phyloP scores from a whole-genome alignment of 2,329 filamentous ascomycete genomes.

The Apiospora pterosperma region DNA sequence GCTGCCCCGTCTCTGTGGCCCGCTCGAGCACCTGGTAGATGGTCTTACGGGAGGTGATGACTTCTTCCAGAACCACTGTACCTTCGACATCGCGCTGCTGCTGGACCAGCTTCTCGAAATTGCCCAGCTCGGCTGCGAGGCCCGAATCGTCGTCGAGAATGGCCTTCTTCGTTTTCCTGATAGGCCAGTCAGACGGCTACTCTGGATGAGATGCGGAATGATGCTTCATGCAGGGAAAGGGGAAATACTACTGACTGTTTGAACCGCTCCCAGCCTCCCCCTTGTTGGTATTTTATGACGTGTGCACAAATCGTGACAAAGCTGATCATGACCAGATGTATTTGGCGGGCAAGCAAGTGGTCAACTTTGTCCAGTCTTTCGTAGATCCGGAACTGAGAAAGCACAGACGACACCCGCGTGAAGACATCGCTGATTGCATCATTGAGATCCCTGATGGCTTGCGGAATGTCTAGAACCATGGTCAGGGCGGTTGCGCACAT shows the following conservation, averaged over 20 bases:
- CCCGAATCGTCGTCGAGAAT: conserved; percentile 21
- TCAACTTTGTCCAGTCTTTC: neutral
- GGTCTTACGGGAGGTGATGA: conserved; percentile 7
- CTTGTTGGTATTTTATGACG: conserved; percentile 24
- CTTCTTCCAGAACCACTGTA: conserved; percentile 17
- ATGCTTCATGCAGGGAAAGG: too few relatives aligned
- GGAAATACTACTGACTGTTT: conserved; percentile 5
- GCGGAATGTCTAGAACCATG: neutral
- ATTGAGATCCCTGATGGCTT: neutral
- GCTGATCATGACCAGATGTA: conserved; percentile 16
- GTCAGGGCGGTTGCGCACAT: neutral
- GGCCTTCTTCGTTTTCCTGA: conserved; percentile 8
- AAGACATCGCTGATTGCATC: neutral
- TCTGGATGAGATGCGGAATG: too few relatives aligned
- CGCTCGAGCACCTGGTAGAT: neutral
- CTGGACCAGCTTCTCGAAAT: conserved; percentile 16
- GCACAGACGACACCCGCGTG: neutral
- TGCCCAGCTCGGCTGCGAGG: conserved; percentile 15
- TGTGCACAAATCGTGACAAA: conserved; percentile 25
- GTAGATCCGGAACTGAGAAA: neutral
- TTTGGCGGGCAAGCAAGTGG: neutral
- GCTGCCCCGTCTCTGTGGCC: neutral
- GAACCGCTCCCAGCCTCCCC: conserved; percentile 16
- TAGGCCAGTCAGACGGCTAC: neutral
- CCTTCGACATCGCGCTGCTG: conserved; percentile 19